Evolutionary conservation across 2,329 filamentous ascomycete genomes (phyloP), one percentile per base, ranked within the genome.

Genomic region (Chaetomiaceae sp.): DNA sequence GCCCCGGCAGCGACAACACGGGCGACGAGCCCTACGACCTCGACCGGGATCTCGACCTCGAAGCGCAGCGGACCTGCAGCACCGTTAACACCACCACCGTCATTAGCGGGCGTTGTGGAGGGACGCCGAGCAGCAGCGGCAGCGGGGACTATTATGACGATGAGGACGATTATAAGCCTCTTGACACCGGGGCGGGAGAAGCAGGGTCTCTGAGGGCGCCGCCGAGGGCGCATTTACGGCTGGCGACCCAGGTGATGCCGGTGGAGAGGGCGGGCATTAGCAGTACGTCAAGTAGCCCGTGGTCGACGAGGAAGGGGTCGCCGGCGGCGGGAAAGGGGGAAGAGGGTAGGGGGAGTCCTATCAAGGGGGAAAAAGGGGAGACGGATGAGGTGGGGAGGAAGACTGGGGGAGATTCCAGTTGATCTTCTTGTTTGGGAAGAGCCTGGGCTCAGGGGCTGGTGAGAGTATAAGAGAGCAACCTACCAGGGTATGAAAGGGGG

Each of bases 141-240:
- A 36, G 29, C 25, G 38, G 14, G 17, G 14, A 7, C 6, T 17
- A 36, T 19, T 7, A 37, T 27, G 45, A 9, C n/a, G 44, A 31
- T 7, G 38, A 22, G 17, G 20, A 23, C n/a, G 7, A 48, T 14
- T 4, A 19, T 29, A 31, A 12, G 15, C 20, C 20, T 14, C 20
- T 37, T 11, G 44, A 37, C 3, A 6, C 33, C 6, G 22, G 8
- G 6, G 29, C 14, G 33, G 19, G 11, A 14, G 14, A 8, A n/a
- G 7, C 33, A 1, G 42, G 33, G 25, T 17, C 46, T 3, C 23
- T 61, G 20, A 39, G 47, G 11, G 53, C 57, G 17, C 60, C 60
- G 22, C 56, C 61, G 4, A 54, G 45, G 33, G 60, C 56, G 6
- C 60, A 62, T 42, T n/a, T 53, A 3, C 11, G 29, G 25, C 1